Evolutionary conservation across 345 rosid genomes (phyloP), one percentile per base, ranked within the genome.

Genomic region (Euclidium syriacum): DNA sequence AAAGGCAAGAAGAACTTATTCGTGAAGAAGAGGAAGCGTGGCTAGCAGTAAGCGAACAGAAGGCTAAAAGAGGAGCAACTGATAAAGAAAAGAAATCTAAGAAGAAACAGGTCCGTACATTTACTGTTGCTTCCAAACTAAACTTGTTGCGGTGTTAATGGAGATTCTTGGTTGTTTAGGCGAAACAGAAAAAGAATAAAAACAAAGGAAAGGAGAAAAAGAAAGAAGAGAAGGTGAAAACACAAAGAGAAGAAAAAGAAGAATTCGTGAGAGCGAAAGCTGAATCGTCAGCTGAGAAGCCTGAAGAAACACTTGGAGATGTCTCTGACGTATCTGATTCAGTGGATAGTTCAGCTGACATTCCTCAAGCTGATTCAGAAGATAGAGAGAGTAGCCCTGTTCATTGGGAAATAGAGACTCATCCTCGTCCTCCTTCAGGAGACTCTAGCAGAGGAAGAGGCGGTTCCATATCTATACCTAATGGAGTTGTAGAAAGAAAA

Each of bases 21-120:
- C 96, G 95, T 53, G 95, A 90, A 76, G 98, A 91, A 78, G 96
- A 92, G 78, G 94, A 79, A 65, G 90, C 83, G 5, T 81, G 91
- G 81, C 74, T 82, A 57, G 95, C 86, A 62, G 95, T 74, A 73
- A 84, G 73, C 40, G 92, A 86, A 80, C 95, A 81, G 70, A 92
- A 79, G 83, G 82, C 91, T 22, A 92, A 77, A 72, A 86, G 87
- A 54, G 95, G 82, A 44, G 70, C 72, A 62, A 57, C 54, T 29
- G 88, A 80, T 6, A 90, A 82, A 76, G 95, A 85, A 65, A 92
- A 85, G 82, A 92, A 87, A 70, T 77, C 84, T 33, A 92, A 89
- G 86, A 92, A 92, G 74, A 92, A 92, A 62, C 92, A 81, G 96
- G 98, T 83, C 26, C 27, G 8, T 33, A 25, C 44, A 3, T 47